Conservation (phyloP, 202 grass and related monocot genomes). For the Elaeis oleifera region DNA sequence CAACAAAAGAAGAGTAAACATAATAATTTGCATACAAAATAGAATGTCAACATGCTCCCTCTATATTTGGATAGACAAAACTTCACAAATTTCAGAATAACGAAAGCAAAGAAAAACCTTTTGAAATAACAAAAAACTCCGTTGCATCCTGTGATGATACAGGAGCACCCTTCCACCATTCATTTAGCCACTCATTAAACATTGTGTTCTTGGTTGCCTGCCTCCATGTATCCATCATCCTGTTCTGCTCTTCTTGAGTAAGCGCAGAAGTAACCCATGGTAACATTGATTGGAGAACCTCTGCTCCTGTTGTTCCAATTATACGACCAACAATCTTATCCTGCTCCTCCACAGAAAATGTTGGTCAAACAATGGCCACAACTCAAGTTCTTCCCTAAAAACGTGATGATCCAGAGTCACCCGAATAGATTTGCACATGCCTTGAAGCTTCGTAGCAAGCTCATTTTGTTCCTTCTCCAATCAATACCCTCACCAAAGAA, state of each 20-base stretch:
- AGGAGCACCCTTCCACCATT: slow-evolving; percentile 76
- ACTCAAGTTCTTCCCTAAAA: slow-evolving; percentile 78
- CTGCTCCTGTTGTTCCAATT: slow-evolving; percentile 94
- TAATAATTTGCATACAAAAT: slow-evolving; percentile 7
- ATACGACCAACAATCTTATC: slow-evolving; percentile 89
- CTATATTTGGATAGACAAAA: too few species aligned
- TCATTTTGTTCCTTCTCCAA: slow-evolving; percentile 55
- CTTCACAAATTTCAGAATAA: neutral
- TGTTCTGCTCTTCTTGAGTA: slow-evolving; percentile 79
- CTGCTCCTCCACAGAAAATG: slow-evolving; percentile 86
- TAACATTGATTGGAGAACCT: slow-evolving; percentile 95
- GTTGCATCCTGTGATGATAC: slow-evolving; percentile 28
- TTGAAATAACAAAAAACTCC: slow-evolving; percentile 17
- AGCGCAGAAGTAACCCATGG: slow-evolving; percentile 91
- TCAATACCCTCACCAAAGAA: slow-evolving; percentile 27
- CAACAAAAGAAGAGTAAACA: neutral
- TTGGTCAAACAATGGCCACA: slow-evolving; percentile 93
- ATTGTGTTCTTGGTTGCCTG: slow-evolving; percentile 86
- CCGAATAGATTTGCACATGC: slow-evolving; percentile 83
- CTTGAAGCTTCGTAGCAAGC: slow-evolving; percentile 82
- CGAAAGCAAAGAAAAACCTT: slow-evolving; percentile 43
- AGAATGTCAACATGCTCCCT: neutral
- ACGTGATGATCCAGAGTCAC: slow-evolving; percentile 94
- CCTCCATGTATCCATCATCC: slow-evolving; percentile 83
- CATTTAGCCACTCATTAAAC: slow-evolving; percentile 97